Percentiles rank a stretch among this genome's conserved stretches.
Conservation (phyloP, 192 early-diverging fungal genomes). For the Chytriomyces hyalinus region DNA sequence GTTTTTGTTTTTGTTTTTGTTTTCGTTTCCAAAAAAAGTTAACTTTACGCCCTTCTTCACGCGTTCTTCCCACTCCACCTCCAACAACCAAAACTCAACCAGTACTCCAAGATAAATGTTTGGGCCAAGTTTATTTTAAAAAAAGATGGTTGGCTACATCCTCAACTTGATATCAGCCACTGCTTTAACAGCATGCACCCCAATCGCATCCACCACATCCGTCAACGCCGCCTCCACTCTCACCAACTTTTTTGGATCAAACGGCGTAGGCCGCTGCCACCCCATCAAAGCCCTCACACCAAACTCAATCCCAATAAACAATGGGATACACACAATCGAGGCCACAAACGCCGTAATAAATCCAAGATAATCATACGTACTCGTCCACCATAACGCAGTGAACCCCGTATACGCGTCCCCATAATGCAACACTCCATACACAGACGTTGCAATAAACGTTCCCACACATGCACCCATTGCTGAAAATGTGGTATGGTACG, state of each 20-base stretch:
- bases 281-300: slow-evolving; percentile 28
- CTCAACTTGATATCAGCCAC: no score
- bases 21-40: no score
- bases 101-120: no score
- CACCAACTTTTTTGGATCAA: neutral
- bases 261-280: neutral
- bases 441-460: slow-evolving; percentile 38
- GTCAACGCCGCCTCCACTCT: neutral
- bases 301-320: slow-evolving; percentile 38
- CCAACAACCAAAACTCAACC: no score
- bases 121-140: no score
- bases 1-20: no score
- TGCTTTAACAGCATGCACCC: neutral
- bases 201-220: neutral
- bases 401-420: slow-evolving; percentile 39
- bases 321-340: slow-evolving; percentile 37
- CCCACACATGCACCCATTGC: slow-evolving; percentile 45
- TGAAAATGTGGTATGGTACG: slow-evolving; percentile 34
- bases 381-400: slow-evolving; percentile 35
- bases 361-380: slow-evolving; percentile 41
- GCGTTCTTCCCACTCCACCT: no score
- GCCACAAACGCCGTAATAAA: slow-evolving; percentile 43
- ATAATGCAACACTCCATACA: slow-evolving; percentile 29
- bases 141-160: no score
- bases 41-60: no score